phyloP scores from a whole-genome alignment of 805 yeast species.

The Saccharomycopsis sp. region DNA sequence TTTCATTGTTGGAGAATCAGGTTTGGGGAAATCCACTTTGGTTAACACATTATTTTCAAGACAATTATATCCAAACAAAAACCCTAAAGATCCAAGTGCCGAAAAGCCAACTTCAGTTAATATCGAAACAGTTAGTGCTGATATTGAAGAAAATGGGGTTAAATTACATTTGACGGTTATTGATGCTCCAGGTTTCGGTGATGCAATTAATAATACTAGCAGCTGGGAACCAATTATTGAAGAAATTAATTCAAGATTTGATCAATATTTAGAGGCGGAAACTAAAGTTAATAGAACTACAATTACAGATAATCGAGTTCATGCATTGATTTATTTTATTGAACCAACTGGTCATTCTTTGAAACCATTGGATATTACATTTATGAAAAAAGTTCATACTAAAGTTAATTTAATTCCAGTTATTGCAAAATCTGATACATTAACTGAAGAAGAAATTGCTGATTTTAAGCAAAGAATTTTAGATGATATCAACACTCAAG shows the following conservation, averaged over 20 bases:
- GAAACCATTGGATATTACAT: slow-evolving; percentile 79
- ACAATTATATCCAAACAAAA: slow-evolving; percentile 42
- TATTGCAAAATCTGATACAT: slow-evolving; percentile 89
- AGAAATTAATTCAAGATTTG: slow-evolving; percentile 81
- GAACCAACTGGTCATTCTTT: slow-evolving; percentile 88
- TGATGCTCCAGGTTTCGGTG: slow-evolving; percentile 94
- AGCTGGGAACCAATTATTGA: slow-evolving; percentile 89
- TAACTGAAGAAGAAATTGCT: slow-evolving; percentile 77
- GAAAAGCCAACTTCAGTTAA: slow-evolving; percentile 42
- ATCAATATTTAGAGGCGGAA: slow-evolving; percentile 83
- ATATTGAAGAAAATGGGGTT: slow-evolving; percentile 91
- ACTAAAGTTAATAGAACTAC: slow-evolving; percentile 69
- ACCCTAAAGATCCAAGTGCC: slow-evolving; percentile 35
- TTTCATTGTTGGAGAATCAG: slow-evolving; percentile 86
- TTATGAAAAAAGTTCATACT: slow-evolving; percentile 81
- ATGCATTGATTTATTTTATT: slow-evolving; percentile 86
- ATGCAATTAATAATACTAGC: slow-evolving; percentile 68
- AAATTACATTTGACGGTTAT: slow-evolving; percentile 75
- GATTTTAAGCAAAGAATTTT: slow-evolving; percentile 71
- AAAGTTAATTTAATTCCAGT: slow-evolving; percentile 92
- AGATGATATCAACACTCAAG: slow-evolving; percentile 69
- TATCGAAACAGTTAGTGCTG: slow-evolving; percentile 55
- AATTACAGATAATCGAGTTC: slow-evolving; percentile 76
- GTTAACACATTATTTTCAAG: slow-evolving; percentile 82
- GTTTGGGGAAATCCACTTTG: slow-evolving; percentile 89